These are phyloP conservation scores for Rhodocollybia butyracea DNA, from an alignment of 768 basidiomycete species.

Conservation along the genomic window DNA sequence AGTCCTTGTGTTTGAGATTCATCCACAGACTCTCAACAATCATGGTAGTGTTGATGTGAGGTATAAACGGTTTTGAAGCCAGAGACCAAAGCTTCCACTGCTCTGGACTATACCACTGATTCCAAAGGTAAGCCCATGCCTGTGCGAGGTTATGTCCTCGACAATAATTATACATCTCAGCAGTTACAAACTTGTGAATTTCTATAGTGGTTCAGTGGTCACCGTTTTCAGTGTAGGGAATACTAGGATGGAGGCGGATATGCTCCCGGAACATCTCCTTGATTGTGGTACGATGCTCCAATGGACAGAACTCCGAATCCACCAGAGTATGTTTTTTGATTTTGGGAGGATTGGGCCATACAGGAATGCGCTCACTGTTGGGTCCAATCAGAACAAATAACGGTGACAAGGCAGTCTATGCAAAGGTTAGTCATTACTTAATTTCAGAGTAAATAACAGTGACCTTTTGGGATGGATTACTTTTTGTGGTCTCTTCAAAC, in stretches of 20 bases:
- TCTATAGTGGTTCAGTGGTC: background rate
- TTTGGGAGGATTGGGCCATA: background rate
- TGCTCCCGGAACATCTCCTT: background rate
- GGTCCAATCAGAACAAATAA: background rate
- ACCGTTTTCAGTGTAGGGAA: background rate
- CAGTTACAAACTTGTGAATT: background rate
- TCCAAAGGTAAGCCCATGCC: constrained; percentile 28
- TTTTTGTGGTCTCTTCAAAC: no score
- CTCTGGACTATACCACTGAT: constrained; percentile 22
- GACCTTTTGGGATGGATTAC: no score
- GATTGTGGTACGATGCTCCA: background rate
- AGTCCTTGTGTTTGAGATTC: background rate
- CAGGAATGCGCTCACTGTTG: background rate
- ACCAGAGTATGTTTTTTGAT: background rate
- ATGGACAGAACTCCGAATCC: background rate
- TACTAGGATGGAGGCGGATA: background rate
- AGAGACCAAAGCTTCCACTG: constrained; percentile 23
- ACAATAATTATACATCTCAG: constrained; percentile 22
- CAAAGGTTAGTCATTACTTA: no score
- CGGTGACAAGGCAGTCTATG: no score
- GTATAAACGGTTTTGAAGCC: background rate
- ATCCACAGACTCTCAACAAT: background rate
- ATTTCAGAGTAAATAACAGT: no score
- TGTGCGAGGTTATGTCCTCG: constrained; percentile 17
- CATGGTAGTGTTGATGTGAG: background rate